Conservation (phyloP, 257 asterid species). For the Ilex asprella region DNA sequence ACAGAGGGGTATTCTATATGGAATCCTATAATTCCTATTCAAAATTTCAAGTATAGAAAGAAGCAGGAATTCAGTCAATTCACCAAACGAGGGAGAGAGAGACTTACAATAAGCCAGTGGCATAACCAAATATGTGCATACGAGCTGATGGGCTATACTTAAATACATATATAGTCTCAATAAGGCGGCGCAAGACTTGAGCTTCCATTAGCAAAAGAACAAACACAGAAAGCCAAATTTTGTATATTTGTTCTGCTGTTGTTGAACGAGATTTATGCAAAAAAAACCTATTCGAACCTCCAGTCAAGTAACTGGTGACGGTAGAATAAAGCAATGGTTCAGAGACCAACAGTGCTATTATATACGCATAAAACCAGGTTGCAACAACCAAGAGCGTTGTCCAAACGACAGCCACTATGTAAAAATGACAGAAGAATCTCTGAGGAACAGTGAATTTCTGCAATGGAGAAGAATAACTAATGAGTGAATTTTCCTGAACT, state of each 20-base stretch:
- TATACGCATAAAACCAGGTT: conserved; percentile 66
- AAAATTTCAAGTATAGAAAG: too few species aligned
- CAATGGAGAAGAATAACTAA: conserved; percentile 11
- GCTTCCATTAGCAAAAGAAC: conserved; percentile 77
- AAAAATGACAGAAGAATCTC: conserved; percentile 76
- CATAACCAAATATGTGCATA: conserved; percentile 75
- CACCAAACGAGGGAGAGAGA: background rate
- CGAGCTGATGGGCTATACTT: conserved; percentile 78
- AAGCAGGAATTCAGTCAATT: too few species aligned
- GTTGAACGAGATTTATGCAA: conserved; percentile 27
- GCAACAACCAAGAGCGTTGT: conserved; percentile 54
- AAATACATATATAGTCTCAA: conserved; percentile 72
- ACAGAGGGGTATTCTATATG: background rate
- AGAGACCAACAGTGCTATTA: conserved; percentile 33
- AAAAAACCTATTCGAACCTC: conserved; percentile 46
- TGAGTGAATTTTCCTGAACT: background rate
- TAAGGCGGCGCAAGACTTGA: conserved; percentile 74
- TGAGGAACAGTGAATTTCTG: conserved; percentile 81
- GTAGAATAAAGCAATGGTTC: conserved; percentile 42
- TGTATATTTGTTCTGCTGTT: conserved; percentile 26
- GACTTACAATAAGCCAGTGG: conserved; percentile 70
- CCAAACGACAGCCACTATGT: conserved; percentile 62
- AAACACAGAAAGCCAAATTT: conserved; percentile 61
- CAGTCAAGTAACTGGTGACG: conserved; percentile 59
- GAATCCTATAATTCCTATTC: background rate